These are phyloP conservation scores for Paramyrothecium sp. DNA, from an alignment of 2,329 filamentous ascomycete species.

Conservation along the genomic window DNA sequence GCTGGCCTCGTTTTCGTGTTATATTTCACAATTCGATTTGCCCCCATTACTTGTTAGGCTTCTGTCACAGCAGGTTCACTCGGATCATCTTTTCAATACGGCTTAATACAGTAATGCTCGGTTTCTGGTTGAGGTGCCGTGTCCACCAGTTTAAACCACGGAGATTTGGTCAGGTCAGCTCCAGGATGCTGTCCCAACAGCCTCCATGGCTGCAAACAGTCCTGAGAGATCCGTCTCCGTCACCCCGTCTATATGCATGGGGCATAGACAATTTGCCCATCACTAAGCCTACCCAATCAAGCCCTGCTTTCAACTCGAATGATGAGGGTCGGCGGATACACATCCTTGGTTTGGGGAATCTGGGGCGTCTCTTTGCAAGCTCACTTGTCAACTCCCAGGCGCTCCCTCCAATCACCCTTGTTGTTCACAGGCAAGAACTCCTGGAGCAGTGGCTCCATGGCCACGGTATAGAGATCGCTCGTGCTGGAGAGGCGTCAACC, in stretches of 20 bases:
- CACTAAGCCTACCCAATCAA: not conserved
- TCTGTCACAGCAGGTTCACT: too few species aligned
- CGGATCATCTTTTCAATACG: too few species aligned
- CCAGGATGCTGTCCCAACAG: constrained; percentile 18
- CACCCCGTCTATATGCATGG: constrained; percentile 37
- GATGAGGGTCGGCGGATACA: constrained; percentile 56
- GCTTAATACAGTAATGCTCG: not conserved
- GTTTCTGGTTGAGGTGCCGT: not conserved
- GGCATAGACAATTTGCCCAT: constrained; percentile 22
- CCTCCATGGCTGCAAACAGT: constrained; percentile 32
- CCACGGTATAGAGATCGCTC: constrained; percentile 44
- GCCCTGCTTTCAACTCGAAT: not conserved
- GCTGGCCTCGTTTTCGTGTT: too few species aligned
- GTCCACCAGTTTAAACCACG: not conserved
- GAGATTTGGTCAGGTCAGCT: not conserved
- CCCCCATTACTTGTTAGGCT: too few species aligned
- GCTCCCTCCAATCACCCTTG: constrained; percentile 73
- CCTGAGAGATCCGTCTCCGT: constrained; percentile 18
- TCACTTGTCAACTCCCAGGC: constrained; percentile 59
- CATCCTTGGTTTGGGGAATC: constrained; percentile 76
- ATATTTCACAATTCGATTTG: too few species aligned
- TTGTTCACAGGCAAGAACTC: constrained; percentile 64
- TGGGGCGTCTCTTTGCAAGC: constrained; percentile 77
- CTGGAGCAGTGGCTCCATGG: constrained; percentile 44
- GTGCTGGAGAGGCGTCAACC: constrained; percentile 25